phyloP scores from a whole-genome alignment of 2,329 filamentous ascomycete genomes.

The Calonectria ilicicola region DNA sequence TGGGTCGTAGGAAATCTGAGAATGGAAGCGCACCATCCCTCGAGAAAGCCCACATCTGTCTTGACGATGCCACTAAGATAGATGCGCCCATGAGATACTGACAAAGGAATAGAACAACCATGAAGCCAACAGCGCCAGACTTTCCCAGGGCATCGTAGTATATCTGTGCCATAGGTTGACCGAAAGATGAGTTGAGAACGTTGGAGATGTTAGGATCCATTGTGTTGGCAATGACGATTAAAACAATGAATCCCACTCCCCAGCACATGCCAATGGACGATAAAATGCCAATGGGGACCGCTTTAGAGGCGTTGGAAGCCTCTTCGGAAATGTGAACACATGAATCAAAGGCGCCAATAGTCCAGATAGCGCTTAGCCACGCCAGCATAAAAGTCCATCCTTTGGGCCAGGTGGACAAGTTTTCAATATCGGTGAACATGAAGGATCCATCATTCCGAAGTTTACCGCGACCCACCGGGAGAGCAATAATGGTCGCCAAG shows the following conservation, averaged over 20 bases:
- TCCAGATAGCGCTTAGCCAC: slow-evolving; percentile 1
- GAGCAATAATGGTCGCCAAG: not conserved
- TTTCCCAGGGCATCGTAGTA: not conserved
- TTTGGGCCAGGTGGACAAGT: not conserved
- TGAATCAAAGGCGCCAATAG: not conserved
- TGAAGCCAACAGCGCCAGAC: not conserved
- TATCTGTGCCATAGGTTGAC: not conserved
- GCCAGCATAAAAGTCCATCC: not conserved
- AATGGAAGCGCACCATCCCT: not conserved
- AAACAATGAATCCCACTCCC: not conserved
- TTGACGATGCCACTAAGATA: not conserved
- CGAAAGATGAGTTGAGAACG: not conserved
- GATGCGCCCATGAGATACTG: slow-evolving; percentile 1
- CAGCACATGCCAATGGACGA: not conserved
- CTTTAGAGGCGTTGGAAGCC: not conserved
- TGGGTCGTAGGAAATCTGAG: not conserved
- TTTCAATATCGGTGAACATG: not conserved
- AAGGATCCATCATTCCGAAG: not conserved
- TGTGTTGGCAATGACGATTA: not conserved
- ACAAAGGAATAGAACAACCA: not conserved
- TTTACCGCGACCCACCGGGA: not conserved
- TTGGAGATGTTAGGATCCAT: not conserved
- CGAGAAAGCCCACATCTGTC: not conserved
- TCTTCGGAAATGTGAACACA: slow-evolving; percentile 4
- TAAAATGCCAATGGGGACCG: not conserved